Evolutionary conservation across 1,139 yeast species (phyloP), one percentile per base, ranked within the genome.

Genomic region (Saccharomycopsis hybrid): DNA sequence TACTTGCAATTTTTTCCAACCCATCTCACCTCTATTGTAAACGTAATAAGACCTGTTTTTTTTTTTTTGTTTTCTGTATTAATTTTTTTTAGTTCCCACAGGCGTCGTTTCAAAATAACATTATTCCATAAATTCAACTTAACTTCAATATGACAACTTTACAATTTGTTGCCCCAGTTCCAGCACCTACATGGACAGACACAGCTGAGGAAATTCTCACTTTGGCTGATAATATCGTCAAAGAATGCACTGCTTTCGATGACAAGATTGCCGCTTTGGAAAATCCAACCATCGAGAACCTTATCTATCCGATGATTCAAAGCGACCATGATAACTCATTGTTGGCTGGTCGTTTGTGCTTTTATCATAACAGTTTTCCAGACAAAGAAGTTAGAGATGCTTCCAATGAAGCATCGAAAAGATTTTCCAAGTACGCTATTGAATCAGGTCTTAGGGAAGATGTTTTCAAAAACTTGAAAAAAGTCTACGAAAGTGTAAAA

Each of bases 361-460:
- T 86, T 62, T 80, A 78, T 60, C 85, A 79, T 63, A 78, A 82
- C 56, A 90, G 86, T 24, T 81, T 90, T 2, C 60, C 78, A 8
- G 72, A 76, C 55, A 77, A 81, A 59, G 77, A 66, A 9, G 62
- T 85, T 35, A 76, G 95, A 59, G 88, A 84, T 55, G 88, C 89
- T 2, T 79, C 90, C 1, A 73, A 73, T 43, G 70, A 76, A 55
- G 82, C 86, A 1, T 82, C 79, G 54, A 78, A 80, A 61, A 61
- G 71, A 51, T 63, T 83, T 41, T 72, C 77, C 48, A 76, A 80
- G 44, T 77, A 70, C 57, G 66, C 72, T 11, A 82, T 85, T 59
- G 94, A 84, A 57, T 74, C 84, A 31, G 73, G 76, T 27, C 67
- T 78, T 55, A 78, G 95, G 62, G 77, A 72, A 50, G 95, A 87